A percentile compares a stretch with the other conserved stretches of the same genome.
phyloP scores from a whole-genome alignment of 2,329 filamentous ascomycete genomes.

The Claviceps sp. region DNA sequence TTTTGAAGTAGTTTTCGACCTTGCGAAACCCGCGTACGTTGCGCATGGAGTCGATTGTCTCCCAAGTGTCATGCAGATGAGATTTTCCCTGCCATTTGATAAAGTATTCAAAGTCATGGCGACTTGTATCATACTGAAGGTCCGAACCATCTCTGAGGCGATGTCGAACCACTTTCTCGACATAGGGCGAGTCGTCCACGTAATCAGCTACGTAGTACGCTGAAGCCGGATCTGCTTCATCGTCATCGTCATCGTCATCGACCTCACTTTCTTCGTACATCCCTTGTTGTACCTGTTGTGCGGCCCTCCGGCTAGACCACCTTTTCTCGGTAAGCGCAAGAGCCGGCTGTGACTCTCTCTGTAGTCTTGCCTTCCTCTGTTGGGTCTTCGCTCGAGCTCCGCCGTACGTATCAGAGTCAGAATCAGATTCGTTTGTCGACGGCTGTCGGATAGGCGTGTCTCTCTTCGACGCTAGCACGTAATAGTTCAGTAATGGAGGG shows the following conservation, averaged over 20 bases:
- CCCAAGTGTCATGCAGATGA: conserved; percentile 93
- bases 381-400: conserved; percentile 55
- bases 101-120: conserved; percentile 75
- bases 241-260: conserved; percentile 50
- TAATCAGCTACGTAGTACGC: conserved; percentile 56
- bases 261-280: conserved; percentile 47
- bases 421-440: conserved; percentile 48
- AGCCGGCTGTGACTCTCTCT: conserved; percentile 53
- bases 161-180: conserved; percentile 86
- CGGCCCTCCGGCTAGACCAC: conserved; percentile 78
- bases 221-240: conserved; percentile 41
- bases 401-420: conserved; percentile 67
- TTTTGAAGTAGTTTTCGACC: conserved; percentile 89
- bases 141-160: conserved; percentile 57
- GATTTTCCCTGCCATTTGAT: conserved; percentile 98
- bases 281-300: conserved; percentile 54
- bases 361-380: conserved; percentile 66
- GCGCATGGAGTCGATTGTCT: conserved; percentile 60
- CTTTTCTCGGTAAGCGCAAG: conserved; percentile 67
- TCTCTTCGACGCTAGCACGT: conserved; percentile 41
- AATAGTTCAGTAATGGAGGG: background rate
- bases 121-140: conserved; percentile 40
- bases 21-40: conserved; percentile 76
- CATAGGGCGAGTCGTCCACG: conserved; percentile 70
- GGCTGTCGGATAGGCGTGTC: conserved; percentile 42